These are phyloP conservation scores for Cystofilobasidium capitatum DNA, from an alignment of 768 basidiomycete species.

Conservation along the genomic window DNA sequence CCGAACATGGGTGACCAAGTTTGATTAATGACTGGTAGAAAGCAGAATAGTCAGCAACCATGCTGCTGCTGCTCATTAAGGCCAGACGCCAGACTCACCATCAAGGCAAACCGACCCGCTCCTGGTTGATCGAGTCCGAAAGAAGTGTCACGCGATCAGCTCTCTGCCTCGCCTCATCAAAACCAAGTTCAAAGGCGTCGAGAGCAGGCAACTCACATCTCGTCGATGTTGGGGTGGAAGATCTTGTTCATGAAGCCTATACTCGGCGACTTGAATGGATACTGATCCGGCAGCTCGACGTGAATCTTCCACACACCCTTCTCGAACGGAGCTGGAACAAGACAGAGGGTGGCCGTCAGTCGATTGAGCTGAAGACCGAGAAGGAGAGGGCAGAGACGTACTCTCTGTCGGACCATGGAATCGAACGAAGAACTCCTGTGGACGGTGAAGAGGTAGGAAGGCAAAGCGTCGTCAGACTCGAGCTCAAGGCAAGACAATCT, in stretches of 20 bases:
- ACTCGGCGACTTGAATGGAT: conserved; percentile 96
- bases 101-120: conserved; percentile 97
- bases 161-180: not conserved
- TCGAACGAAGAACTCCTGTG: conserved; percentile 79
- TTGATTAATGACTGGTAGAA: conserved; percentile 14
- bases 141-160: not conserved
- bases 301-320: conserved; percentile 99
- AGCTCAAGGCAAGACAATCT: no score
- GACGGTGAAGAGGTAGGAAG: no score
- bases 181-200: not conserved
- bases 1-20: conserved; percentile 99
- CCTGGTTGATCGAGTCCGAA: conserved; percentile 43
- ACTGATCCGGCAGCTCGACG: conserved; percentile 95
- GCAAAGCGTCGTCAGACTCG: no score
- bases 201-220: conserved; percentile 56
- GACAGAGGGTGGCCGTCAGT: not conserved
- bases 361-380: not conserved
- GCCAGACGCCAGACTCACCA: conserved; percentile 37
- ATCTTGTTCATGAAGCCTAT: conserved; percentile 99
- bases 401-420: conserved; percentile 93
- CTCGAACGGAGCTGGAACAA: conserved; percentile 76
- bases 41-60: not conserved
- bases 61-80: not conserved
- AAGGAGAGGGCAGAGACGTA: conserved; percentile 43
- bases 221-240: conserved; percentile 99